Conservation (phyloP, 306 rosid genomes). For the Lathyrus oleraceus region DNA sequence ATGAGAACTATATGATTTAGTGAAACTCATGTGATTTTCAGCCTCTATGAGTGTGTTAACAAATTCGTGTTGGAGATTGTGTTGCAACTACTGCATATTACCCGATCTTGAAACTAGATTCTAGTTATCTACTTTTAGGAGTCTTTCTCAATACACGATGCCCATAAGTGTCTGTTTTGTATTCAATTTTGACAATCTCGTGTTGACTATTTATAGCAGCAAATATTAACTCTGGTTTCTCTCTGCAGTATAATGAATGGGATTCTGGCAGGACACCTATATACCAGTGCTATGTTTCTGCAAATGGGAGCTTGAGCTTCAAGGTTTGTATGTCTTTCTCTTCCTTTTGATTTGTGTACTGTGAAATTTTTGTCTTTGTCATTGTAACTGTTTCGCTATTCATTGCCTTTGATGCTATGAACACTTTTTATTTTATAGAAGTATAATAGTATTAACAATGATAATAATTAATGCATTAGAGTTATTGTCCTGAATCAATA, state of each 20-base stretch:
- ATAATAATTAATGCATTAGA: not conserved
- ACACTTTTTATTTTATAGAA: not conserved
- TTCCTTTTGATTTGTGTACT: not conserved
- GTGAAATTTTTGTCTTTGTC: not conserved
- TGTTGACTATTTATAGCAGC: not conserved
- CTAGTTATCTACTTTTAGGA: not conserved
- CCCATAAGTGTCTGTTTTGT: not conserved
- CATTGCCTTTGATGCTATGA: conserved; percentile 9
- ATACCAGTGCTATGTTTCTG: conserved; percentile 60
- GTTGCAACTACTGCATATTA: not conserved
- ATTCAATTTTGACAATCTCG: not conserved
- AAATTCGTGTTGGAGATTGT: not conserved
- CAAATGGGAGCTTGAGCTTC: conserved; percentile 54
- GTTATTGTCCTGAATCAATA: conserved; percentile 3
- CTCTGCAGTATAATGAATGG: conserved; percentile 63
- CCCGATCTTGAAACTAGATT: not conserved
- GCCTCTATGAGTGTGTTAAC: not conserved
- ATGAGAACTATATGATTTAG: not conserved
- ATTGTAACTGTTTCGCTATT: not conserved
- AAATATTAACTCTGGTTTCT: conserved; percentile 22
- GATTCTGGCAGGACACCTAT: conserved; percentile 52
- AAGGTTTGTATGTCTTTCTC: conserved; percentile 56
- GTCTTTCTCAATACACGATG: not conserved
- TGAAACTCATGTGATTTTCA: not conserved
- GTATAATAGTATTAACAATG: not conserved